A percentile compares a stretch with the other conserved stretches of the same genome.
Conservation (phyloP, 2,329 filamentous ascomycete genomes). For the Colletotrichum musicola region DNA sequence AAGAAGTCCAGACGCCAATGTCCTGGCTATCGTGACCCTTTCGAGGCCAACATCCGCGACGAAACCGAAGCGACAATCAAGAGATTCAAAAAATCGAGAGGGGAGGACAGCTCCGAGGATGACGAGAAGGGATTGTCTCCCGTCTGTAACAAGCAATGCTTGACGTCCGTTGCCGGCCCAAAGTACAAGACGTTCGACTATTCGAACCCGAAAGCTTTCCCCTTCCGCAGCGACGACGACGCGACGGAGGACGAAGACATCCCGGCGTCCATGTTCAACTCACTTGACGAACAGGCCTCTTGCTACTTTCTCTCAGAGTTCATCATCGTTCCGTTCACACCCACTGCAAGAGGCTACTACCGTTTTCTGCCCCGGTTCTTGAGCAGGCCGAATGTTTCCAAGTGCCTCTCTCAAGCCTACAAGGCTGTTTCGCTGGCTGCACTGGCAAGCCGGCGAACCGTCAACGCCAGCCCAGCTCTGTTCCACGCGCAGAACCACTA, state of each 20-base stretch:
- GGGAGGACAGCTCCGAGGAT: slow-evolving; percentile 32
- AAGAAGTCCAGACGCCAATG: slow-evolving; percentile 43
- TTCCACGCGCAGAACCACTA: slow-evolving; percentile 39
- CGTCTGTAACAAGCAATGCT: slow-evolving; percentile 34
- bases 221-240: slow-evolving; percentile 27
- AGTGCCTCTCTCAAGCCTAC: slow-evolving; percentile 37
- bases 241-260: slow-evolving; percentile 31
- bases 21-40: slow-evolving; percentile 44
- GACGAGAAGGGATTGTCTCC: slow-evolving; percentile 24
- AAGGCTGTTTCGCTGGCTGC: slow-evolving; percentile 39
- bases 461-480: slow-evolving; percentile 16
- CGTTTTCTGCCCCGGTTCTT: slow-evolving; percentile 37
- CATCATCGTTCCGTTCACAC: slow-evolving; percentile 34
- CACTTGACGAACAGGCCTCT: slow-evolving; percentile 37
- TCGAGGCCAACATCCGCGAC: slow-evolving; percentile 44
- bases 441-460: slow-evolving; percentile 27
- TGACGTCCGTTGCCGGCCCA: slow-evolving; percentile 28
- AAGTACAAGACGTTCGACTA: slow-evolving; percentile 37
- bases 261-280: slow-evolving; percentile 30
- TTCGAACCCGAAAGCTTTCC: slow-evolving; percentile 25
- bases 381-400: slow-evolving; percentile 35
- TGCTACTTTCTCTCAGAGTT: slow-evolving; percentile 40
- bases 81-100: slow-evolving; percentile 38
- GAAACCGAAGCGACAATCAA: slow-evolving; percentile 44
- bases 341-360: slow-evolving; percentile 35